Evolutionary conservation across 2,329 filamentous ascomycete species (phyloP), one percentile per base, ranked within the genome.

Genomic region (Purpureocillium lavendulum): DNA sequence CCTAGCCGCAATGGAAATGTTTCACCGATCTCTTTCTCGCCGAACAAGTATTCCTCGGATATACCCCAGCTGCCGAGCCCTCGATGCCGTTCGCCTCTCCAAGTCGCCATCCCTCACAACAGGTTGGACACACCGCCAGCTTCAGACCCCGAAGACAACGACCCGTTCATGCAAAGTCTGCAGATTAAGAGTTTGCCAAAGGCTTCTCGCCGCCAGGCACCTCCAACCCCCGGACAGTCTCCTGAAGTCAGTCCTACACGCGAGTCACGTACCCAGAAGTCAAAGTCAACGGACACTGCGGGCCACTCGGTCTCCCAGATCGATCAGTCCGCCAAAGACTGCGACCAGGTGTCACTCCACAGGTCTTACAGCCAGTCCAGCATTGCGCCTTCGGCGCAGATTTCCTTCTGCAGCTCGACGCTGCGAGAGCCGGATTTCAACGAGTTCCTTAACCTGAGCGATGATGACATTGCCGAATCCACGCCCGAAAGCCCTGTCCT

Each of bases 381-480:
- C 35, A 34, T 56, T 13, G 52, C 57, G 2, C 46, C 54, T 2
- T 60, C 60, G 9, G 44, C 47, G 28, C 45, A 47, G 35, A 29
- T 40, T 36, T 54, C 57, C 2, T 51, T 56, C 14, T 48, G 52
- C 21, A 60, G 60, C 39, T 53, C 58, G 2, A 60, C 65, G 2
- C 61, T 77, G 4, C 59, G 61, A 34, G 73, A 77, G 47, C 73
- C 73, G 6, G 67, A 66, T 30, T 57, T 77, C 16, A 62, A 66
- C 14, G 74, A 78, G 30, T 77, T 78, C 38, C 60, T 75, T 39
- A 61, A 64, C 15, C 59, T 78, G 6, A 71, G 65, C 41, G 74
- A 78, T 43, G 73, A 79, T 24, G 75, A 78, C 40, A 74, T 79
- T 44, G 71, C 73, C 8, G 75, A 78, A 47, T 56, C 44, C 13